These are phyloP conservation scores for Colletotrichum graminicola DNA, from an alignment of 2,329 filamentous ascomycete genomes.

Conservation along the genomic window DNA sequence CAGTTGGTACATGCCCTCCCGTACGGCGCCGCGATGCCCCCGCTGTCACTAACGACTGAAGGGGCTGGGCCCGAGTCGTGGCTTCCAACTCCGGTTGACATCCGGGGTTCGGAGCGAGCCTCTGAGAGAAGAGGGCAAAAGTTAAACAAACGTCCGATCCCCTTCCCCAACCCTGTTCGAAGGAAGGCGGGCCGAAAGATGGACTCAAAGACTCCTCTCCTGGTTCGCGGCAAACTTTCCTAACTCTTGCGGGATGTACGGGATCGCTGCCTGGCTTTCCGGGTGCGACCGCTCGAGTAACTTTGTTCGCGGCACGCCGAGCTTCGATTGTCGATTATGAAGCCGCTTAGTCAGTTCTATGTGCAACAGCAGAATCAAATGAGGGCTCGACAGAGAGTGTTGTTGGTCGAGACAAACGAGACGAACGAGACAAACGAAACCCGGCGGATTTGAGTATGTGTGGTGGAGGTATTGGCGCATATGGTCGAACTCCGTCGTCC, in stretches of 20 bases:
- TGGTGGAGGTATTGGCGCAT: conserved; percentile 12
- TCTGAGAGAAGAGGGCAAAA: no score
- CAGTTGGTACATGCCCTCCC: conserved; percentile 58
- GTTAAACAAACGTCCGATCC: neutral
- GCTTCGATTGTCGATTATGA: conserved; percentile 16
- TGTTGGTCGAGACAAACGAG: conserved; percentile 1
- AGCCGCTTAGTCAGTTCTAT: neutral
- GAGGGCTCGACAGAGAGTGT: neutral
- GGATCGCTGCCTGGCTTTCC: conserved; percentile 11
- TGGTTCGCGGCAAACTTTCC: neutral
- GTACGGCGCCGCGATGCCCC: conserved; percentile 51
- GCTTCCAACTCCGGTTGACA: conserved; percentile 25
- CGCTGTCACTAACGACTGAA: neutral
- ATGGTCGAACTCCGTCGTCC: conserved; percentile 27
- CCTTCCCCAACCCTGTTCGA: no score
- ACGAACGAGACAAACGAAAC: neutral
- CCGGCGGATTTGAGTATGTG: conserved; percentile 27
- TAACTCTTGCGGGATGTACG: neutral
- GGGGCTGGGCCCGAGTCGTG: conserved; percentile 30
- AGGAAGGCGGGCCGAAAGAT: conserved; percentile 17
- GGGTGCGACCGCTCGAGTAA: neutral
- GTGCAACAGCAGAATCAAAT: neutral
- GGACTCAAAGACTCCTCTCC: neutral
- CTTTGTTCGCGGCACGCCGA: conserved; percentile 5
- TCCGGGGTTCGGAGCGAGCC: conserved; percentile 26